A percentile compares a stretch with the other conserved stretches of the same genome.
These are phyloP conservation scores for Leucoagaricus sp. DNA, from an alignment of 1,284 basidiomycete species.

Conservation along the genomic window DNA sequence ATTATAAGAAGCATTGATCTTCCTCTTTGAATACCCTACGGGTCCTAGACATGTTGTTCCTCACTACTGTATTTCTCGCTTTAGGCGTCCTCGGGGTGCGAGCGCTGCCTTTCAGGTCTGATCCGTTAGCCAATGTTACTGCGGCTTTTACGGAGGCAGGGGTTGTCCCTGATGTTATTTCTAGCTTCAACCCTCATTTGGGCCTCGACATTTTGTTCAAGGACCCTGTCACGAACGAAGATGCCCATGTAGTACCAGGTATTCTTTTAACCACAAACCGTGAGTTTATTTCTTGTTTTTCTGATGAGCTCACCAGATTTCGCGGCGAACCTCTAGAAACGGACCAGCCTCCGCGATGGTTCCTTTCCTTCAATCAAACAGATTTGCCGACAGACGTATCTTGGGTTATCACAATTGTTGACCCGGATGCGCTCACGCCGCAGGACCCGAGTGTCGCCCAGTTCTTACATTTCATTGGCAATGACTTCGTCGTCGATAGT, in stretches of 20 bases:
- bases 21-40: neutral
- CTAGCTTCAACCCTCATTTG: slow-evolving; percentile 39
- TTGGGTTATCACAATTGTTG: slow-evolving; percentile 48
- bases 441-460: slow-evolving; percentile 41
- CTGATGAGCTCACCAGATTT: neutral
- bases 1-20: neutral
- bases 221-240: slow-evolving; percentile 30
- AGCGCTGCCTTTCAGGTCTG: neutral
- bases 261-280: slow-evolving; percentile 41
- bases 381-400: slow-evolving; percentile 30
- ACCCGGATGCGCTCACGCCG: slow-evolving; percentile 51
- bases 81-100: slow-evolving; percentile 4
- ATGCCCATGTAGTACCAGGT: slow-evolving; percentile 37
- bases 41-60: neutral
- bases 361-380: slow-evolving; percentile 33
- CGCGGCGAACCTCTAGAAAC: slow-evolving; percentile 34
- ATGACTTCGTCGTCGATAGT: slow-evolving; percentile 36
- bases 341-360: slow-evolving; percentile 36
- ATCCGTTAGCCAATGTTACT: slow-evolving; percentile 35
- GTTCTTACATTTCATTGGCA: slow-evolving; percentile 47
- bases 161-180: slow-evolving; percentile 45
- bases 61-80: neutral
- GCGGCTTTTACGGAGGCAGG: slow-evolving; percentile 40
- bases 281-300: slow-evolving; percentile 26
- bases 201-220: slow-evolving; percentile 39